A percentile compares a stretch with the other conserved stretches of the same genome.
Evolutionary conservation across 306 rosid genomes (phyloP).

Genomic region (Castanopsis chinensis): DNA sequence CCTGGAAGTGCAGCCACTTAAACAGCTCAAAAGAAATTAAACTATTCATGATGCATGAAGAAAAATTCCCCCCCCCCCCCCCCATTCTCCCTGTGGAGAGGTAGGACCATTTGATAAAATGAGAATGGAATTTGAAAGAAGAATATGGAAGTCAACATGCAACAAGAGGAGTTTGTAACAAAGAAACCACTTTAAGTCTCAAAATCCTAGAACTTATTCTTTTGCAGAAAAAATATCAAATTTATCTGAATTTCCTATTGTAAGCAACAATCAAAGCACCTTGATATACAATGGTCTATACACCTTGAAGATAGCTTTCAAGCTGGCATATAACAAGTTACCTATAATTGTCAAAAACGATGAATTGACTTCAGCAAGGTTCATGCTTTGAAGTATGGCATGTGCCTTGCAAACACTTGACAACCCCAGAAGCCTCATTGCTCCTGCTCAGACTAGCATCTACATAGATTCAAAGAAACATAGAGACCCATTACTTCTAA

Average conservation of each 20-base stretch:
- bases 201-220: not conserved
- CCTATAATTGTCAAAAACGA: conserved; percentile 15
- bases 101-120: not conserved
- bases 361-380: conserved; percentile 10
- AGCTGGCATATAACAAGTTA: conserved; percentile 1
- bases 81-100: not conserved
- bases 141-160: not conserved
- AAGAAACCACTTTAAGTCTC: not conserved
- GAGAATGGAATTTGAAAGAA: not conserved
- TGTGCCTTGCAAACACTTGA: conserved; percentile 11
- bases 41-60: not conserved
- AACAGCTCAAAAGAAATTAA: not conserved
- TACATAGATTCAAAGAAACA: not conserved
- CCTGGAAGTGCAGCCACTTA: not conserved
- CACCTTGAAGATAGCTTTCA: not conserved
- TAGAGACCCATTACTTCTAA: not conserved
- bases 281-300: not conserved
- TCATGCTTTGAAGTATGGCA: conserved; percentile 9
- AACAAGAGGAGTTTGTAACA: not conserved
- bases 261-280: not conserved
- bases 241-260: not conserved
- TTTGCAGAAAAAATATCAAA: not conserved
- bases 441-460: not conserved
- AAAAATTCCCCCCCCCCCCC: not conserved
- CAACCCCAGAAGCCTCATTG: conserved; percentile 6